Evolutionary conservation across 495 filamentous ascomycete genomes (phyloP).

Genomic region (Talaromyces trachyspermus): DNA sequence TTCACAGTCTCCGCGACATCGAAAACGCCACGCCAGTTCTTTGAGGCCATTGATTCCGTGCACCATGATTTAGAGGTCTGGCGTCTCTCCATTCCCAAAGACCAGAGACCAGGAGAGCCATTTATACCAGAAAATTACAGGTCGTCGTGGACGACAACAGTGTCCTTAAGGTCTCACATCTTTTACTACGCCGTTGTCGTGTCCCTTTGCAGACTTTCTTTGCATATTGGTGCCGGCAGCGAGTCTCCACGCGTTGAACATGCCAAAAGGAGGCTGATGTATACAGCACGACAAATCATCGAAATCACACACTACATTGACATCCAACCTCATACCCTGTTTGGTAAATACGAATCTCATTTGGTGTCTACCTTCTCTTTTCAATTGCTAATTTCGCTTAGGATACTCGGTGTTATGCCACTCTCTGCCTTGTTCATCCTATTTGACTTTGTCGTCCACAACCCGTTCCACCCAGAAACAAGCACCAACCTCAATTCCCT

Average conservation of each 20-base stretch:
- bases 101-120: conserved; percentile 19
- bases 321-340: conserved; percentile 22
- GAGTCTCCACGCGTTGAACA: conserved; percentile 11
- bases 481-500: conserved; percentile 24
- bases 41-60: conserved; percentile 18
- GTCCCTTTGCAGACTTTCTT: conserved; percentile 20
- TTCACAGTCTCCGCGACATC: conserved; percentile 24
- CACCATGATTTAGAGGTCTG: conserved; percentile 22
- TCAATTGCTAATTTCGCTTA: not conserved
- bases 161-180: conserved; percentile 1
- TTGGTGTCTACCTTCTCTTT: too few species aligned
- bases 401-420: conserved; percentile 20
- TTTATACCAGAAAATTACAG: conserved; percentile 6
- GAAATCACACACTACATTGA: conserved; percentile 27
- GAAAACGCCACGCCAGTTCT: conserved; percentile 15
- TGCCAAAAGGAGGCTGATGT: conserved; percentile 18
- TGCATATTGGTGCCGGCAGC: conserved; percentile 18
- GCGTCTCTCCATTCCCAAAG: conserved; percentile 19
- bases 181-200: conserved; percentile 25
- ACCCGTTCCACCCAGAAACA: conserved; percentile 29
- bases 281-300: conserved; percentile 19
- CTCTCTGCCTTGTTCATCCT: conserved; percentile 30
- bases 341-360: conserved; percentile 16
- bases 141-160: not conserved
- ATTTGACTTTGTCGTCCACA: conserved; percentile 35